Base-by-base conservation (phyloP, 108 stramenopile genomes). In the Mediolabrus comicus region DNA sequence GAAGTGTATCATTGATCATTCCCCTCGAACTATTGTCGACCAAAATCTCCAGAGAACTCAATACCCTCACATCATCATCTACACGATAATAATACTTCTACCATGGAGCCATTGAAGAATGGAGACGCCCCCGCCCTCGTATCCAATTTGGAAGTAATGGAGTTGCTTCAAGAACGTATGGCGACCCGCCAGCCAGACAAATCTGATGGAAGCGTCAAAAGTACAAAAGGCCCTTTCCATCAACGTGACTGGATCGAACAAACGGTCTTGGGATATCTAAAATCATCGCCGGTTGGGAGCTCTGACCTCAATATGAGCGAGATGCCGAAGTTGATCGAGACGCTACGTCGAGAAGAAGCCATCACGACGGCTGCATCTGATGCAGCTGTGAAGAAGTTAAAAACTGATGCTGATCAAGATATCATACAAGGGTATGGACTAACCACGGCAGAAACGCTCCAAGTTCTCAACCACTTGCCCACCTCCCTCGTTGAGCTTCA, bases 391-490 rank as follows among this genome's bases (percentile, higher is more conserved):
- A 53, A 4, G 62, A 51, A 29, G 62, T 29, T 35, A 25, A 38
- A 14, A 33, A 67, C 3, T 62, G 43, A 66, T 39, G n/a, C 39
- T 11, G 14, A 51, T 41, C 39, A 53, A 19, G 39, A 39, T 17
- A 25, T 5, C 12, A 39, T 57, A 38, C n/a, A 77, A 7, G 80
- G 79, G 29, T 94, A 85, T 65, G 83, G 79, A 13, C 54, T 94
- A 49, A 91, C 90, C 3, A 83, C 87, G 66, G 84, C 86, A 10
- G 93, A 94, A 81, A 83, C 83, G 10, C 53, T 94, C 9, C 93
- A 94, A 78, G 64, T 94, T 12, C 54, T 88, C 19, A 91, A 94
- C 62, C 86, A 87, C 26, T 83, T 94, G 83, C 93, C 93, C n/a
- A 73, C 77, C 5, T 87, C 90, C 38, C 73, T 60, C 9, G 92